These are phyloP conservation scores for Coemansia sp. DNA, from an alignment of 192 early-diverging fungal genomes.

Conservation along the genomic window DNA sequence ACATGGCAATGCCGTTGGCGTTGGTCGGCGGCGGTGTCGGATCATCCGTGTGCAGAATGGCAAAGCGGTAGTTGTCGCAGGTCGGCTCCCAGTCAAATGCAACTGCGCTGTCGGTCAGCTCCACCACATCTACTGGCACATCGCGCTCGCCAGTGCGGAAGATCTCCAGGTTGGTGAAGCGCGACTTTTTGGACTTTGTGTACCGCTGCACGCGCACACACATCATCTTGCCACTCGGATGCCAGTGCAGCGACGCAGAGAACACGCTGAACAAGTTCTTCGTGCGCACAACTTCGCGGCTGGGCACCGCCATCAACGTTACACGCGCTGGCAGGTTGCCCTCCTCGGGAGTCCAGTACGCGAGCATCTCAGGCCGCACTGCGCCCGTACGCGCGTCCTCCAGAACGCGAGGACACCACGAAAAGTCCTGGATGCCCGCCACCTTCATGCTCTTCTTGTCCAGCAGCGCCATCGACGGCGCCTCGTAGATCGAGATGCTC, in stretches of 20 bases:
- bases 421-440: conserved; percentile 72
- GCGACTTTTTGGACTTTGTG: conserved; percentile 89
- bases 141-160: conserved; percentile 90
- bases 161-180: conserved; percentile 89
- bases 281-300: conserved; percentile 82
- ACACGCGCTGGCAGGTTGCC: conserved; percentile 97
- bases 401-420: conserved; percentile 65
- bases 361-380: conserved; percentile 64
- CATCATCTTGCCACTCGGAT: conserved; percentile 83
- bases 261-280: conserved; percentile 98
- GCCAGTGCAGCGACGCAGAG: conserved; percentile 89
- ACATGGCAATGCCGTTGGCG: conserved; percentile 50
- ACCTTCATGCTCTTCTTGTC: conserved; percentile 94
- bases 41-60: conserved; percentile 79
- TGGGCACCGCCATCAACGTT: conserved; percentile 82
- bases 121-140: conserved; percentile 95
- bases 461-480: conserved; percentile 88
- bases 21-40: conserved; percentile 58
- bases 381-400: conserved; percentile 35
- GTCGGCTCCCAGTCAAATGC: conserved; percentile 97
- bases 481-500: conserved; percentile 86
- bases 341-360: conserved; percentile 95
- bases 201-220: conserved; percentile 89
- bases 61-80: conserved; percentile 76
- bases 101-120: conserved; percentile 80